These are phyloP conservation scores for Ceratocystis harringtonii DNA, from an alignment of 2,329 filamentous ascomycete species.

Conservation along the genomic window DNA sequence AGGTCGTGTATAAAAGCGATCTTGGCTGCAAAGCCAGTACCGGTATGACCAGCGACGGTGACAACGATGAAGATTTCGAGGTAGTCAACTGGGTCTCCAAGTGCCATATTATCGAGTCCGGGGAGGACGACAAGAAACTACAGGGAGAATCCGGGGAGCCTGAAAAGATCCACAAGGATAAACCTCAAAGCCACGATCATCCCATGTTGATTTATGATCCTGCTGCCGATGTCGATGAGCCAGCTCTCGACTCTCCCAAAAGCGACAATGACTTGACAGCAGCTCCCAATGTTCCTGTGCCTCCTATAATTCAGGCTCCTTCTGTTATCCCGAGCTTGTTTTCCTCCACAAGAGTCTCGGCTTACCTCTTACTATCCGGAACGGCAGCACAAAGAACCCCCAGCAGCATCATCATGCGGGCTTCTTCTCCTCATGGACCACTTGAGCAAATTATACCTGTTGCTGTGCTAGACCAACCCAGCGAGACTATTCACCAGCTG, in stretches of 20 bases:
- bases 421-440: slow-evolving; percentile 36
- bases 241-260: slow-evolving; percentile 14
- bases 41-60: not conserved
- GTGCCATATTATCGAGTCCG: slow-evolving; percentile 28
- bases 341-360: slow-evolving; percentile 48
- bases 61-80: slow-evolving; percentile 41
- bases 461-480: slow-evolving; percentile 30
- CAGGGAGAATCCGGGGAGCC: slow-evolving; percentile 17
- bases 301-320: slow-evolving; percentile 50
- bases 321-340: slow-evolving; percentile 48
- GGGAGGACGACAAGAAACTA: not conserved
- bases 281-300: slow-evolving; percentile 37
- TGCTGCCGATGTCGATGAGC: slow-evolving; percentile 30
- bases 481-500: slow-evolving; percentile 51
- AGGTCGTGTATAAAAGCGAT: slow-evolving; percentile 39
- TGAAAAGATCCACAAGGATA: slow-evolving; percentile 19
- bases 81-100: slow-evolving; percentile 44
- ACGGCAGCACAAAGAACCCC: slow-evolving; percentile 26
- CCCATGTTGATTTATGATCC: slow-evolving; percentile 47
- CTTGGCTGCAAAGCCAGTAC: not conserved
- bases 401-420: slow-evolving; percentile 43
- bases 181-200: slow-evolving; percentile 21
- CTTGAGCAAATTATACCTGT: slow-evolving; percentile 51
- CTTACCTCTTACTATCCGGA: slow-evolving; percentile 50
- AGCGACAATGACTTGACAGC: slow-evolving; percentile 29